Conservation (phyloP, 1,284 basidiomycete species). For the Ganoderma meredithae region DNA sequence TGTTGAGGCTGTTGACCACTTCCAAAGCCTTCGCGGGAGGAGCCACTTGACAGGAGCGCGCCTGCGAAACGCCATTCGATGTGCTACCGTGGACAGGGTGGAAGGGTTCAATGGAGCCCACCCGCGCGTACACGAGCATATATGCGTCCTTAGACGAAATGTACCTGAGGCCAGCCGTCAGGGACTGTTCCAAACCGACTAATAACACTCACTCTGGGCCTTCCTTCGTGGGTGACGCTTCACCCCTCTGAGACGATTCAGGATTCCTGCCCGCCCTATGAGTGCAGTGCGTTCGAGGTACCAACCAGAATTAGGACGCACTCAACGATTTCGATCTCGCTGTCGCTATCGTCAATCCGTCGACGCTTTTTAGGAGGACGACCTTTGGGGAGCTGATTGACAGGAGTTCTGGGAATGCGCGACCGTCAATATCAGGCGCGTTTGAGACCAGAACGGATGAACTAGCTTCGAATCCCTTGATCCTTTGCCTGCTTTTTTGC, state of each 20-base stretch:
- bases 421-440: conserved; percentile 10
- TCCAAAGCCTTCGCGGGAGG: conserved; percentile 63
- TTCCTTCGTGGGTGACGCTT: conserved; percentile 18
- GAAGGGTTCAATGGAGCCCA: not conserved
- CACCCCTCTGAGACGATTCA: conserved; percentile 14
- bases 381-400: conserved; percentile 29
- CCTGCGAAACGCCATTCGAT: not conserved
- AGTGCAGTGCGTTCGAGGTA: not conserved
- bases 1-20: conserved; percentile 65
- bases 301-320: conserved; percentile 20
- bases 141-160: conserved; percentile 84
- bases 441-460: not conserved
- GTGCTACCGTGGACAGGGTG: conserved; percentile 9
- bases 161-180: conserved; percentile 30
- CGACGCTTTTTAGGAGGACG: conserved; percentile 49
- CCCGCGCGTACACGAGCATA: conserved; percentile 87
- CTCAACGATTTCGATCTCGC: conserved; percentile 53
- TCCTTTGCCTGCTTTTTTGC: conserved; percentile 24
- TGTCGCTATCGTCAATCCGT: conserved; percentile 68
- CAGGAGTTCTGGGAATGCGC: conserved; percentile 31
- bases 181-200: not conserved
- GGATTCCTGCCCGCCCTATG: conserved; percentile 13
- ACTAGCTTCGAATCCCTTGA: conserved; percentile 27
- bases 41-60: not conserved
- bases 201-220: conserved; percentile 32